Conservation (phyloP, 306 rosid species). For the Citrullus colocynthis region DNA sequence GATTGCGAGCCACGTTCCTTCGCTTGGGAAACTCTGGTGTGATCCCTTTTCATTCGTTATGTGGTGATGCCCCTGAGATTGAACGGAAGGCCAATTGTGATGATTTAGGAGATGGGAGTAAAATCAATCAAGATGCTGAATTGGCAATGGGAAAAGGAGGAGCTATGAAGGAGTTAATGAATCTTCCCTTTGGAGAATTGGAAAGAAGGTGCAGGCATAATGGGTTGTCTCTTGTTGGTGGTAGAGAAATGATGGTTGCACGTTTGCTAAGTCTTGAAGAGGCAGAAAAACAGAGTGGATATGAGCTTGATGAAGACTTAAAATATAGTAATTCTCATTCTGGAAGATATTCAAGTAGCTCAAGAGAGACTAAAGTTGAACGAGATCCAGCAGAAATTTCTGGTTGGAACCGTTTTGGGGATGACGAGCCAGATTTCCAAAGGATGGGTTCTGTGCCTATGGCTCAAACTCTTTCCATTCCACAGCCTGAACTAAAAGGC, state of each 20-base stretch:
- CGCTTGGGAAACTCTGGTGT: constrained; percentile 92
- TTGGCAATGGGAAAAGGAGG: constrained; percentile 98
- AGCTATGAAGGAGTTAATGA: constrained; percentile 76
- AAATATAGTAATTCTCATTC: constrained; percentile 60
- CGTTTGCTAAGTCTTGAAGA: constrained; percentile 91
- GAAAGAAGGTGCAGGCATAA: constrained; percentile 98
- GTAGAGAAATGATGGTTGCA: constrained; percentile 95
- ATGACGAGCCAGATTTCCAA: constrained; percentile 36
- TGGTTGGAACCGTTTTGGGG: constrained; percentile 57
- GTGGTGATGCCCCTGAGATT: constrained; percentile 81
- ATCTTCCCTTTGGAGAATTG: constrained; percentile 80
- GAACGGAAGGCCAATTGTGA: constrained; percentile 57
- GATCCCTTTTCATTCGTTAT: constrained; percentile 67
- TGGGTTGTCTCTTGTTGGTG: constrained; percentile 95
- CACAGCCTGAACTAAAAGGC: constrained; percentile 66
- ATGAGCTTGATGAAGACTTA: constrained; percentile 74
- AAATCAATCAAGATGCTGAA: constrained; percentile 79
- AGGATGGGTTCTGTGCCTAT: constrained; percentile 44
- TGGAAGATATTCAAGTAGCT: constrained; percentile 47
- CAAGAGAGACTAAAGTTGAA: constrained; percentile 47
- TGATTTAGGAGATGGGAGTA: constrained; percentile 43
- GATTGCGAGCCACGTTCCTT: constrained; percentile 86
- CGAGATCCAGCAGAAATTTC: constrained; percentile 50
- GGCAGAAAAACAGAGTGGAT: constrained; percentile 85
- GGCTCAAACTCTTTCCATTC: constrained; percentile 44